A percentile compares a stretch with the other conserved stretches of the same genome.
Conservation (phyloP, 164 flowering plant genomes). For the Tetracentron sinense region DNA sequence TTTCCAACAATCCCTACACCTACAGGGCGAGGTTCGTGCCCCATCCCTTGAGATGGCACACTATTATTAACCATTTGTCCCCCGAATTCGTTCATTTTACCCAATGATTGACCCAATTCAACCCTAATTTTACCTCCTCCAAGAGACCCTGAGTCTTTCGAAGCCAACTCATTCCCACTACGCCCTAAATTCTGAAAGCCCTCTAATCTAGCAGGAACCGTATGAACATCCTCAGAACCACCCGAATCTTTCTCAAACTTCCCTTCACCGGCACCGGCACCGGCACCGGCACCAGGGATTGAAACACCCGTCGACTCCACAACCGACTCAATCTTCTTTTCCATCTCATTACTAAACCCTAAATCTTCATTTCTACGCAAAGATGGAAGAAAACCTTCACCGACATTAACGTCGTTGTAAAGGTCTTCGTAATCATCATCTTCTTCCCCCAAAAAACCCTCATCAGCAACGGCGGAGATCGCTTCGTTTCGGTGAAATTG, state of each 20-base stretch:
- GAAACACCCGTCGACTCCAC: constrained; percentile 17
- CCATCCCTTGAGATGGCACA: constrained; percentile 24
- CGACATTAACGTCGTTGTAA: constrained; percentile 85
- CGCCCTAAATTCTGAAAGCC: constrained; percentile 37
- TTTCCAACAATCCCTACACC: constrained; percentile 26
- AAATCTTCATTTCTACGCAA: constrained; percentile 46
- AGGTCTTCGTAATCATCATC: constrained; percentile 88
- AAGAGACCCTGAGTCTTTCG: constrained; percentile 24
- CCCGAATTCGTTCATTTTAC: constrained; percentile 28
- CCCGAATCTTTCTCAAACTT: constrained; percentile 24
- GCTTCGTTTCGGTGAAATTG: constrained; percentile 74
- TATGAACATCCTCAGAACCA: constrained; percentile 14
- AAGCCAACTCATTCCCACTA: constrained; percentile 32
- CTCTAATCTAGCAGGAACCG: constrained; percentile 24
- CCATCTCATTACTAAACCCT: constrained; percentile 31
- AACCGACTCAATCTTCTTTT: constrained; percentile 13
- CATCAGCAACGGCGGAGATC: constrained; percentile 76
- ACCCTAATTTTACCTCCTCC: constrained; percentile 53
- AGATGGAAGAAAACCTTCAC: constrained; percentile 69
- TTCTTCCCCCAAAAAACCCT: constrained; percentile 62
- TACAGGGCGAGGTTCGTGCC: constrained; percentile 24
- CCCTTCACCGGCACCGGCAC: constrained; percentile 16
- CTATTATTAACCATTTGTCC: constrained; percentile 22
- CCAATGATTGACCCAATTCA: constrained; percentile 41
- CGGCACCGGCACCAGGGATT: constrained; percentile 27